These are phyloP conservation scores for Fragaria iinumae DNA, from an alignment of 306 rosid species.

Conservation along the genomic window DNA sequence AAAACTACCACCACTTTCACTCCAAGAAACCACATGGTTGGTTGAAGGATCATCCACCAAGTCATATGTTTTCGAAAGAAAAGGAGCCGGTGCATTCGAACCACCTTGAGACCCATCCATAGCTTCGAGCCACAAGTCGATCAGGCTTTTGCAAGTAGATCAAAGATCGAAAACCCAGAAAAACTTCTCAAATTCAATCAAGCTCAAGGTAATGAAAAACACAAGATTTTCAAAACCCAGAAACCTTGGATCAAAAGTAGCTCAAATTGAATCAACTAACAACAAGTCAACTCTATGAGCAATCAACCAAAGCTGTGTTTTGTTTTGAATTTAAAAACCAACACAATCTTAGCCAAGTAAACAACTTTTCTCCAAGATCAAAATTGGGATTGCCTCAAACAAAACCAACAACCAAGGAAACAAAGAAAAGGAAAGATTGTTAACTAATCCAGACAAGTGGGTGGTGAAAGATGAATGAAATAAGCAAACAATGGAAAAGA, in stretches of 20 bases:
- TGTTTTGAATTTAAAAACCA: background rate
- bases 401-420: background rate
- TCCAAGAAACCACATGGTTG: slow-evolving; percentile 35
- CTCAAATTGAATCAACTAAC: slow-evolving; percentile 6
- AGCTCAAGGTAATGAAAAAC: background rate
- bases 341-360: background rate
- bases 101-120: slow-evolving; percentile 41
- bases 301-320: slow-evolving; percentile 5
- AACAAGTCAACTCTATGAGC: slow-evolving; percentile 6
- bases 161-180: slow-evolving; percentile 1
- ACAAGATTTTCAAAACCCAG: background rate
- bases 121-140: background rate
- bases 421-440: background rate
- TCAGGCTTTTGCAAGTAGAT: background rate
- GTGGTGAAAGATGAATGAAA: background rate
- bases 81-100: slow-evolving; percentile 37
- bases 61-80: slow-evolving; percentile 41
- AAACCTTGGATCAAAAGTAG: background rate
- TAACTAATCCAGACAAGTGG: background rate
- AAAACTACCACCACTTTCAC: slow-evolving; percentile 37
- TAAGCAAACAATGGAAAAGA: background rate
- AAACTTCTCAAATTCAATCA: background rate
- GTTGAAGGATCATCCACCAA: slow-evolving; percentile 36
- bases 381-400: slow-evolving; percentile 8
- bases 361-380: background rate